Evolutionary conservation across 495 filamentous ascomycete genomes (phyloP), one percentile per base, ranked within the genome.

Genomic region (Poronia punctata): DNA sequence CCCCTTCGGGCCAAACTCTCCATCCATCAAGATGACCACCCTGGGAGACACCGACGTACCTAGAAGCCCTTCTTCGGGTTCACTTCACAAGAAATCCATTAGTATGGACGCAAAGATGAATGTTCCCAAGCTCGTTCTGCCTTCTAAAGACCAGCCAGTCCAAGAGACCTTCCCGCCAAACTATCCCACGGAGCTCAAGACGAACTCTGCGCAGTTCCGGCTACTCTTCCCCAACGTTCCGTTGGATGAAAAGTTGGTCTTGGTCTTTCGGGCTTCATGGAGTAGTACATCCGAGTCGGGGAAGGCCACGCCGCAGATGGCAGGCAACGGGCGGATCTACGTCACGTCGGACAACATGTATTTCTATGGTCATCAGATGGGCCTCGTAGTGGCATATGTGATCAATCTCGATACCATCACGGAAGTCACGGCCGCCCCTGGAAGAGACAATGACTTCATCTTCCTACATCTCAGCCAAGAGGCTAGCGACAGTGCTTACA

Each of bases 311-410:
- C 60, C 61, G 10, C 54, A 49, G 20, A 61, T 71, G 56, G 54
- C 66, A 27, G 64, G 66, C 7, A 68, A 89, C 29, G 93, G 92
- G 0, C 72, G 92, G 38, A 82, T 88, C 15, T 98, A 89, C 58
- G 80, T 95, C 31, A 97, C 93, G 1, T 72, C 79, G 3, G 77
- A 77, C 35, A 80, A 88, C 23, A 76, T 97, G 45, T 96, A 93
- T 54, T 98, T 98, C 58, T 98, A 95, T 65, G 93, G 88, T 38
- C 79, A 97, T 56, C 83, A 95, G 49, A 74, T 93, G 52, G 92
- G 92, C n/a, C 70, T 98, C 19, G 86, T 95, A 0, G 68, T 96
- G 32, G 88, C 86, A 1, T 85, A 86, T 23, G 75, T 74, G 14
- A 74, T 86, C 23, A 75, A 72, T 24, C 69, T 98, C 30, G 71